A percentile compares a stretch with the other conserved stretches of the same genome.
Conservation (phyloP, 208 protist species). For the Crithidia expoeki region DNA sequence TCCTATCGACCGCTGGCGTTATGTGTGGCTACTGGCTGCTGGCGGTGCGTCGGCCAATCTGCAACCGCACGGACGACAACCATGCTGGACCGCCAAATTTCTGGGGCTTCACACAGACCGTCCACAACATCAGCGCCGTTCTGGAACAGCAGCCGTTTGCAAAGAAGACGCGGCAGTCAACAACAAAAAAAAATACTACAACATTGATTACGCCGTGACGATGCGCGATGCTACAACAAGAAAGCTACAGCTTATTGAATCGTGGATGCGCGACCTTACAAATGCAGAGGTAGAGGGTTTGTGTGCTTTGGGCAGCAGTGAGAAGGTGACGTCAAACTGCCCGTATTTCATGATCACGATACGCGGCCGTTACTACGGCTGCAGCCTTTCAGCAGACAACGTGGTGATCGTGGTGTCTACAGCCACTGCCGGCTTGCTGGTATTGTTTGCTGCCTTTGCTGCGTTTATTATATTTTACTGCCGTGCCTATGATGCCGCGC, state of each 20-base stretch:
- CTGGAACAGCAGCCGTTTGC: slow-evolving; percentile 34
- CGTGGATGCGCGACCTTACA: slow-evolving; percentile 13
- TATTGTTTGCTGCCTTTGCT: slow-evolving; percentile 33
- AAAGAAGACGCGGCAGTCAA: neutral
- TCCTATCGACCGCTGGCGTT: slow-evolving; percentile 3
- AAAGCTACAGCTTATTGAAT: slow-evolving; percentile 8
- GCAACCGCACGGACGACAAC: slow-evolving; percentile 29
- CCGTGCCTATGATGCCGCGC: slow-evolving; percentile 49
- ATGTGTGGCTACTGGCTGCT: slow-evolving; percentile 40
- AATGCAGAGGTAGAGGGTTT: slow-evolving; percentile 1
- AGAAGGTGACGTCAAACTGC: slow-evolving; percentile 7
- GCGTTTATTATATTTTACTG: slow-evolving; percentile 40
- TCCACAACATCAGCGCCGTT: slow-evolving; percentile 46
- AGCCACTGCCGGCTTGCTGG: slow-evolving; percentile 1
- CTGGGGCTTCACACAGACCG: slow-evolving; percentile 67
- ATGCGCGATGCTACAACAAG: slow-evolving; percentile 7
- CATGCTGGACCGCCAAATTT: slow-evolving; percentile 34
- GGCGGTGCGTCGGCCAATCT: slow-evolving; percentile 51
- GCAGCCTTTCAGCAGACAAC: slow-evolving; percentile 9
- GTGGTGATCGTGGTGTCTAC: slow-evolving; percentile 12
- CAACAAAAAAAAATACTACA: slow-evolving; percentile 5
- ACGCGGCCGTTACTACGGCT: slow-evolving; percentile 8
- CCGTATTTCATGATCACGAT: slow-evolving; percentile 13
- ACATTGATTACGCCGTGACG: slow-evolving; percentile 68
- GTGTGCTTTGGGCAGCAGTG: neutral